phyloP scores from a whole-genome alignment of 2,329 filamentous ascomycete genomes.

The Fusarium protoensiforme region DNA sequence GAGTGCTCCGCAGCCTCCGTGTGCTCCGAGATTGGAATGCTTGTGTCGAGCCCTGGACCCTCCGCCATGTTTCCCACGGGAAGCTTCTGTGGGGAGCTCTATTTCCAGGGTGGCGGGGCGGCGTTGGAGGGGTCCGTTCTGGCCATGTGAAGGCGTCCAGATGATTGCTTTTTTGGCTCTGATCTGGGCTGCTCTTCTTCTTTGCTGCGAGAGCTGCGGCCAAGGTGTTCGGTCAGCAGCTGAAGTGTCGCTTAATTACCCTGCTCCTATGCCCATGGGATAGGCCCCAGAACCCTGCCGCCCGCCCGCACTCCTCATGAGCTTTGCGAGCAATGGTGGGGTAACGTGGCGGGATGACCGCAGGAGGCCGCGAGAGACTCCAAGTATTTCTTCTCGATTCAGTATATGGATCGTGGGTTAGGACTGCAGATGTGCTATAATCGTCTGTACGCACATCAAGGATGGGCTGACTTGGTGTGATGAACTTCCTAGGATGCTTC shows the following conservation, averaged over 20 bases:
- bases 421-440: neutral
- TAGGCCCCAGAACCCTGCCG: neutral
- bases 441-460: neutral
- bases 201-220: neutral
- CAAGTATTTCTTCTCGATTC: neutral
- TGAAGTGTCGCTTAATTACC: neutral
- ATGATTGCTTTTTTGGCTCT: constrained; percentile 2
- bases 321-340: constrained; percentile 2
- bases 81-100: constrained; percentile 26
- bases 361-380: neutral
- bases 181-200: neutral
- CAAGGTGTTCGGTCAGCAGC: neutral
- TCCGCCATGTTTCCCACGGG: neutral
- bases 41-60: neutral
- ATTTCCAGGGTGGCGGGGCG: constrained; percentile 1
- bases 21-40: neutral
- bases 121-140: neutral
- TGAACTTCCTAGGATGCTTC: neutral
- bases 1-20: constrained; percentile 9
- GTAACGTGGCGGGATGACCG: neutral
- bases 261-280: neutral
- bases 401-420: neutral
- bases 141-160: neutral
- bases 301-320: neutral
- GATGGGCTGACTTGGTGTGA: constrained; percentile 1